Base-by-base conservation (phyloP, 345 rosid genomes). In the Sonneratia caseolaris region DNA sequence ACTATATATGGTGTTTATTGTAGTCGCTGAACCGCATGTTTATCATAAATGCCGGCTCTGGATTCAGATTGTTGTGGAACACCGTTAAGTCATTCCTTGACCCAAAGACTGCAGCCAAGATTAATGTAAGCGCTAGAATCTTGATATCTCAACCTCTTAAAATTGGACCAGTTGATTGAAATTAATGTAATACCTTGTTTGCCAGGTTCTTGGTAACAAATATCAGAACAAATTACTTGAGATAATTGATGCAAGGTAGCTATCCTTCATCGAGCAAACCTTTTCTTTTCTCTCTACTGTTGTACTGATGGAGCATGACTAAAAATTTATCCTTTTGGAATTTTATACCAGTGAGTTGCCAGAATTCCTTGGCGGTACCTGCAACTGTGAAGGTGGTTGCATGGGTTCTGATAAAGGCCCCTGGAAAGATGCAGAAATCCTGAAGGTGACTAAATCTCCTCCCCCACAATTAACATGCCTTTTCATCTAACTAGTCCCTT, bases 51-150 rank as follows among this genome's bases (percentile, higher is more conserved):
- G 98, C 98, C 36, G 97, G 98, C 40, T 89, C 93, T 36, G 98
- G 98, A 82, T 94, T 94, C 75, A 94, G 98, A 81, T 88, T 94
- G 93, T 75, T 94, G 91, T 94, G 98, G 98, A 94, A 80, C 84
- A 85, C 96, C 42, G 80, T 91, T 16, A 92, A 94, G 81, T 90
- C 97, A 64, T 91, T 94, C 88, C 97, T 94, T 71, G 98, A 94
- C 76, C 97, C 98, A 1, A 94, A 91, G 85, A 94, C 97, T 68
- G 87, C 97, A 15, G 91, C 97, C 72, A 94, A 94, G 78, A 94
- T 94, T 79, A 83, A 91, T 86, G 98, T 88, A 81, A 87, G 89
- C 32, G 27, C 56, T 32, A 71, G 36, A 73, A 64, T 45, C 70
- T 68, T 64, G 62, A 53, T 47, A 22, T 65, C 42, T 56, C 64